Evolutionary conservation across 805 yeast genomes (phyloP).

Genomic region (Debaryomyces hansenii): DNA sequence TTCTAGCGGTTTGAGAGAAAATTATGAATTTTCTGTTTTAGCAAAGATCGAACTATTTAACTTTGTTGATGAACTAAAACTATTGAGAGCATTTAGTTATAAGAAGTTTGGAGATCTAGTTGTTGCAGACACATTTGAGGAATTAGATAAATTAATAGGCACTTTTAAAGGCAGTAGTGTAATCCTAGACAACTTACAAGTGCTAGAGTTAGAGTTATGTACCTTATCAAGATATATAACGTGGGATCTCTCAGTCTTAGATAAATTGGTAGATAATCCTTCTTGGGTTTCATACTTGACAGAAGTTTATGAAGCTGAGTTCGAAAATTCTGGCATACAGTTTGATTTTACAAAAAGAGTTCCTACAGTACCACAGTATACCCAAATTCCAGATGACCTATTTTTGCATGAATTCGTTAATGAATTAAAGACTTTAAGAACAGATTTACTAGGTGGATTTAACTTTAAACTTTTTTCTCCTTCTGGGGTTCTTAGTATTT

Average conservation of each 20-base stretch:
- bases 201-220: not conserved
- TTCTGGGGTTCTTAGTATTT: conserved; percentile 8
- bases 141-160: conserved; percentile 9
- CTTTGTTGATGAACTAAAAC: conserved; percentile 15
- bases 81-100: conserved; percentile 9
- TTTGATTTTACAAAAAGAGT: not conserved
- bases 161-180: conserved; percentile 3
- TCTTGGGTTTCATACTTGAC: conserved; percentile 3
- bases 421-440: conserved; percentile 13
- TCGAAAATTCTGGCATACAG: not conserved
- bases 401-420: conserved; percentile 14
- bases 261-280: conserved; percentile 6
- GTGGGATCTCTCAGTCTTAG: conserved; percentile 8
- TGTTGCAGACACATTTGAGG: conserved; percentile 11
- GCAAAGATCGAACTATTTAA: conserved; percentile 13
- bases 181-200: conserved; percentile 1
- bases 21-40: conserved; percentile 21
- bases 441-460: conserved; percentile 5
- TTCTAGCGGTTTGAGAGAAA: conserved; percentile 12
- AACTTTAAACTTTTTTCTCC: conserved; percentile 7
- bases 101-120: conserved; percentile 9
- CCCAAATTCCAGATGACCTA: conserved; percentile 21
- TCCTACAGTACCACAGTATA: not conserved
- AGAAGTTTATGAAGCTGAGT: not conserved
- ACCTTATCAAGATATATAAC: conserved; percentile 3